Conservation (phyloP, 2,329 filamentous ascomycete species). For the Xylaria sp. region DNA sequence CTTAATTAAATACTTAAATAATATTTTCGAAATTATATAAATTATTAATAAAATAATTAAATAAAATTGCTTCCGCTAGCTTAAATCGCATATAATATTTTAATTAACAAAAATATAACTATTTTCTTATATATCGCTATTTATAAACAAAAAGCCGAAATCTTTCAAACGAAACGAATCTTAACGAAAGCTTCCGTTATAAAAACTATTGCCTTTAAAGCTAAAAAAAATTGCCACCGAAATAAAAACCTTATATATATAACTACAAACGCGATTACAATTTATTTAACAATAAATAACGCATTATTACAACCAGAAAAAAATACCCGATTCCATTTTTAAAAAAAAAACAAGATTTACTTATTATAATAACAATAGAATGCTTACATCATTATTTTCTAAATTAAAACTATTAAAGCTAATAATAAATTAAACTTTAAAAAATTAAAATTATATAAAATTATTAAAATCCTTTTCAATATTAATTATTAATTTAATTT, state of each 20-base stretch:
- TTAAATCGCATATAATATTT: background rate
- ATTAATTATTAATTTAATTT: background rate
- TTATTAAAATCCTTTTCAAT: background rate
- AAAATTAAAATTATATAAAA: slow-evolving; percentile 6
- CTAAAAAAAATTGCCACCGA: too few relatives aligned
- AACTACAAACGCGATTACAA: background rate
- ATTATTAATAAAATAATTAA: slow-evolving; percentile 1
- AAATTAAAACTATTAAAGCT: too few relatives aligned
- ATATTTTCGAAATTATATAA: background rate
- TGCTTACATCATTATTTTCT: slow-evolving; percentile 1
- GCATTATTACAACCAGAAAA: background rate
- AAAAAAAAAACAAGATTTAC: too few relatives aligned
- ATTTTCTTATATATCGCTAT: background rate
- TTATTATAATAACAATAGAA: too few relatives aligned
- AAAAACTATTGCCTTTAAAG: background rate
- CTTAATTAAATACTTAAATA: background rate
- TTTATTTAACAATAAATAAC: background rate
- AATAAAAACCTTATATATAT: background rate
- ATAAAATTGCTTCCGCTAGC: slow-evolving; percentile 1
- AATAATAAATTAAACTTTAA: slow-evolving; percentile 5
- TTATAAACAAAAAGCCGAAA: background rate
- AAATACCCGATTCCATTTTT: background rate
- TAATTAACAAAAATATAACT: background rate
- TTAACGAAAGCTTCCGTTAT: background rate
- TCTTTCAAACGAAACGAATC: background rate